These are phyloP conservation scores for Glutinoglossum americanum DNA, from an alignment of 495 filamentous ascomycete genomes.

Conservation along the genomic window DNA sequence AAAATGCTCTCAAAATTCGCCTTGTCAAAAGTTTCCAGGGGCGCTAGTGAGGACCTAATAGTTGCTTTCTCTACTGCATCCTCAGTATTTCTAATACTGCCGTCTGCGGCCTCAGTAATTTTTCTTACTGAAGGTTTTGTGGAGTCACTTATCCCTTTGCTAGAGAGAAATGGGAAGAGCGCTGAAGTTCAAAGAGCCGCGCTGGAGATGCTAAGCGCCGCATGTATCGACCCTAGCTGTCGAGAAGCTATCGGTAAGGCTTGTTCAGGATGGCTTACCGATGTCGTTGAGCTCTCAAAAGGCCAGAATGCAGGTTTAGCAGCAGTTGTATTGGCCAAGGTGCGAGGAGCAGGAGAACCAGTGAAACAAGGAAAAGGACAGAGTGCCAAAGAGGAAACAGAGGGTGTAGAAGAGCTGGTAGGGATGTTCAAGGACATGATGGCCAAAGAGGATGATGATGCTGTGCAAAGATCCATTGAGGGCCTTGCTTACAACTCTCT, in stretches of 20 bases:
- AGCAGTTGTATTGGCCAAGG: constrained; percentile 67
- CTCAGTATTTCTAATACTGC: constrained; percentile 65
- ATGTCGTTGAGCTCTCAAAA: constrained; percentile 45
- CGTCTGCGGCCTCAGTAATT: constrained; percentile 42
- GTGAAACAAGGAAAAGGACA: constrained; percentile 15
- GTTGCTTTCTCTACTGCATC: constrained; percentile 77
- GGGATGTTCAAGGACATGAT: constrained; percentile 61
- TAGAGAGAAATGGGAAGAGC: constrained; percentile 52
- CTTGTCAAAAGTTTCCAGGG: constrained; percentile 25
- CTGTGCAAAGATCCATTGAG: constrained; percentile 51
- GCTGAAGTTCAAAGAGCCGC: constrained; percentile 59
- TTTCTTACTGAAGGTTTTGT: constrained; percentile 78
- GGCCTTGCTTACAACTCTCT: constrained; percentile 84
- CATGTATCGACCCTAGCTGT: constrained; percentile 61
- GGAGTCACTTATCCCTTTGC: constrained; percentile 39
- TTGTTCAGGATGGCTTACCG: constrained; percentile 64
- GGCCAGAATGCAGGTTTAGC: constrained; percentile 46
- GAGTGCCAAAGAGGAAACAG: constrained; percentile 24
- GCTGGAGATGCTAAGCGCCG: constrained; percentile 73
- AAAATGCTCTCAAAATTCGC: constrained; percentile 48
- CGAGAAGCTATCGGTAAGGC: constrained; percentile 60
- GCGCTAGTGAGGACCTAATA: constrained; percentile 35
- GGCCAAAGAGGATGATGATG: constrained; percentile 32
- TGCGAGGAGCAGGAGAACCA: constrained; percentile 29
- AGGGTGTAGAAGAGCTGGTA: constrained; percentile 48